These are phyloP conservation scores for Moricandia arvensis DNA, from an alignment of 345 rosid species.

Conservation along the genomic window DNA sequence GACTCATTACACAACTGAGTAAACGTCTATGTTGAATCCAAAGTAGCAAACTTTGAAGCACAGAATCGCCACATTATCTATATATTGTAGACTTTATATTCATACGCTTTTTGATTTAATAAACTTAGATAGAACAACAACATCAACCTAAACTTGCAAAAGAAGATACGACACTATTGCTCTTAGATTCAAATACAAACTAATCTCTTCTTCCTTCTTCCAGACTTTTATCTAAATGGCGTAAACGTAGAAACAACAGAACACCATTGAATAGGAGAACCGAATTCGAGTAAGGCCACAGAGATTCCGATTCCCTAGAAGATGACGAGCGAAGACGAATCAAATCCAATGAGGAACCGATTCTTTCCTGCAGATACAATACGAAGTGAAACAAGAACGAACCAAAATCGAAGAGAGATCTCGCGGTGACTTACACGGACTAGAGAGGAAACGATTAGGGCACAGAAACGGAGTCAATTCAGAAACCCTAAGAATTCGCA, in stretches of 20 bases:
- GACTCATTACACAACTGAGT: background rate
- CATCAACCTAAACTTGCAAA: background rate
- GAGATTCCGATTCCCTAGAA: background rate
- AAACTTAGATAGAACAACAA: background rate
- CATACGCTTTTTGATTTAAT: background rate
- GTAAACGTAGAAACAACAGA: background rate
- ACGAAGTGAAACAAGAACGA: slow-evolving; percentile 1
- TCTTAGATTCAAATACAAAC: background rate
- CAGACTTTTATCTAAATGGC: background rate
- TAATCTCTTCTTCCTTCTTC: background rate
- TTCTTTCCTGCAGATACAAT: background rate
- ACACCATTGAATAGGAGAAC: slow-evolving; percentile 9
- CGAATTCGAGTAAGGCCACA: slow-evolving; percentile 18
- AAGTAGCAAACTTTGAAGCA: background rate
- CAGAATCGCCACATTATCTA: no score
- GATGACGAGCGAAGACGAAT: background rate
- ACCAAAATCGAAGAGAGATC: slow-evolving; percentile 15
- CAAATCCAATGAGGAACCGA: background rate
- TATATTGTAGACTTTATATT: background rate
- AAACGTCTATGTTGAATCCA: background rate
- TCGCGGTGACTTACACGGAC: slow-evolving; percentile 30
- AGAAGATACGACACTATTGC: background rate
- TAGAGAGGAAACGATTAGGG: slow-evolving; percentile 22
- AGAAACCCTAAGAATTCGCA: slow-evolving; percentile 37
- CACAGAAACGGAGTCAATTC: slow-evolving; percentile 10